Base-by-base conservation (phyloP, 192 early-diverging fungal species). In the Coemansia sp. region DNA sequence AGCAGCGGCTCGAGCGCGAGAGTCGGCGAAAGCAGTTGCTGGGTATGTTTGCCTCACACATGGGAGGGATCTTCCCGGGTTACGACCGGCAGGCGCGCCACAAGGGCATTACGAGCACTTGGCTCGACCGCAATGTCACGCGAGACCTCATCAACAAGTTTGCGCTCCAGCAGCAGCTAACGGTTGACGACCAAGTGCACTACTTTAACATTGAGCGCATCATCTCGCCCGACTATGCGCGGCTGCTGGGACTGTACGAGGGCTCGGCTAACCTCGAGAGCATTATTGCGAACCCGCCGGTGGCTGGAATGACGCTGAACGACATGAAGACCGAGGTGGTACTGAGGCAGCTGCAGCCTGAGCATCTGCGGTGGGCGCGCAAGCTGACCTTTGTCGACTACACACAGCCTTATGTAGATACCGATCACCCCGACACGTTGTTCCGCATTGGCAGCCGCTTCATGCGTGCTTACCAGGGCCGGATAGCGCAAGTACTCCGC, bases 301-400 rank as follows among this genome's bases (percentile, higher is more conserved):
- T 73, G n/a, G 61, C 67, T 7, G 81, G 63, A 2, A 84, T 84
- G 81, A 84, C 81, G 28, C 60, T 75, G 55, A 84, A 84, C 52
- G 81, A 84, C 62, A 69, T 62, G 53, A 84, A 75, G 67, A 84
- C 72, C 11, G 81, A 84, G 62, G 67, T 84, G 40, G 70, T 60
- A 2, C 42, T 84, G 17, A 67, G 81, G 1, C 76, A 84, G 64
- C 73, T 84, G 33, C 81, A 84, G 73, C 70, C 81, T 3, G 81
- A 84, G 52, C 81, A 84, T 30, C 50, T 84, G 68, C 72, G 81
- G 32, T 84, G 81, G 81, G 73, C 81, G 0, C 81, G 81, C 49
- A 84, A 84, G 73, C 73, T 84, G 63, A 76, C 81, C 26, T 84
- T 75, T 77, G 76, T 75, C 33, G 81, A 84, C 62, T 78, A 78